Percentiles rank a stretch among this genome's conserved stretches.
Evolutionary conservation across 1,139 yeast genomes (phyloP).

Genomic region (Geotrichum klebahnii): DNA sequence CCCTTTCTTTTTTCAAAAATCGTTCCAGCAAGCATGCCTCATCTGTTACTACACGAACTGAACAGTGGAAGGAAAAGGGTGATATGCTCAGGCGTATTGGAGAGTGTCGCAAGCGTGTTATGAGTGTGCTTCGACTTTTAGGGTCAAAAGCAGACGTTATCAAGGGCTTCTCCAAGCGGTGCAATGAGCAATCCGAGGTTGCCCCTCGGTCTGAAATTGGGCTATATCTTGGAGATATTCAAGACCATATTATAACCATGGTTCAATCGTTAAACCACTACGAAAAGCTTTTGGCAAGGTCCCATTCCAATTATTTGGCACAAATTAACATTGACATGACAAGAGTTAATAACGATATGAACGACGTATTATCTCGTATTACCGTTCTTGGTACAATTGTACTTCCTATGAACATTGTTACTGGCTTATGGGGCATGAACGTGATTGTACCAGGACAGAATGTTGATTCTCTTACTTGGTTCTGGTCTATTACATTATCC

Average conservation of each 20-base stretch:
- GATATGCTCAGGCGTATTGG: slow-evolving; percentile 94
- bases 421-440: slow-evolving; percentile 99
- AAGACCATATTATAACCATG: slow-evolving; percentile 83
- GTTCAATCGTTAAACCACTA: slow-evolving; percentile 90
- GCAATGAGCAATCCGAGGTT: slow-evolving; percentile 76
- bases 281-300: slow-evolving; percentile 85
- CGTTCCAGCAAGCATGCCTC: background rate
- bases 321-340: slow-evolving; percentile 97
- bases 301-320: slow-evolving; percentile 92
- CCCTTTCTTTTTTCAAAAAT: background rate
- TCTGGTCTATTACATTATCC: slow-evolving; percentile 46
- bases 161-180: slow-evolving; percentile 86
- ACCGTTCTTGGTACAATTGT: slow-evolving; percentile 93
- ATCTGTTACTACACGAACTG: slow-evolving; percentile 11
- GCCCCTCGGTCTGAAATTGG: slow-evolving; percentile 77
- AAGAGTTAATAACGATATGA: slow-evolving; percentile 92
- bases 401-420: slow-evolving; percentile 85
- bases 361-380: slow-evolving; percentile 89
- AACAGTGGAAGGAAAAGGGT: slow-evolving; percentile 76
- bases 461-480: slow-evolving; percentile 67
- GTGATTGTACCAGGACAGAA: slow-evolving; percentile 93
- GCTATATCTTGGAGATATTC: slow-evolving; percentile 88
- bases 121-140: slow-evolving; percentile 77
- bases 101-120: slow-evolving; percentile 88
- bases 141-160: slow-evolving; percentile 96